A percentile compares a stretch with the other conserved stretches of the same genome.
phyloP scores from a whole-genome alignment of 192 early-diverging fungal genomes.

The Mortierella claussenii region DNA sequence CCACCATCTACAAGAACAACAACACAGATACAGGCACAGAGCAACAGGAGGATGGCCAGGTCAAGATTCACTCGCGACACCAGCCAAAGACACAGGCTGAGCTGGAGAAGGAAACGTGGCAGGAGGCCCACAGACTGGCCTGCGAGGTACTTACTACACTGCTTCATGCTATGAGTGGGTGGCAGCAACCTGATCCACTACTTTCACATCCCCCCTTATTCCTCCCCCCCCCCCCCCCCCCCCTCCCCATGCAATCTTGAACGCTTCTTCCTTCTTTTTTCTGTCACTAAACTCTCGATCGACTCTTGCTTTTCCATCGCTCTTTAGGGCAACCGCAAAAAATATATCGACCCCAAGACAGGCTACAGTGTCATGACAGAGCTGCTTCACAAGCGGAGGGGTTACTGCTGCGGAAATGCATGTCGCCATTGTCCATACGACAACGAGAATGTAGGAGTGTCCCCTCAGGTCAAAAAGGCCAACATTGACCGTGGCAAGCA shows the following conservation, averaged over 20 bases:
- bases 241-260: no score
- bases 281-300: no score
- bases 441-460: constrained; percentile 69
- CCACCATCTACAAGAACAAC: not conserved
- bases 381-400: constrained; percentile 64
- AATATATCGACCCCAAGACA: constrained; percentile 73
- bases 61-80: constrained; percentile 31
- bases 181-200: no score
- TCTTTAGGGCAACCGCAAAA: constrained; percentile 54
- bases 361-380: constrained; percentile 75
- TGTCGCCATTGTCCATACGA: constrained; percentile 75
- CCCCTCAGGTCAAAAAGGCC: constrained; percentile 54
- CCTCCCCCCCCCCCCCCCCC: no score
- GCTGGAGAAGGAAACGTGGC: constrained; percentile 47
- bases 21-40: not conserved
- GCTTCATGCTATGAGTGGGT: no score
- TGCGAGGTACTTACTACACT: constrained; percentile 32
- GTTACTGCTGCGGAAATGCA: constrained; percentile 74
- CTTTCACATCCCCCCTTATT: no score
- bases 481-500: constrained; percentile 42
- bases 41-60: constrained; percentile 14
- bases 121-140: constrained; percentile 36
- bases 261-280: not conserved
- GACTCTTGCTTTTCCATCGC: not conserved
- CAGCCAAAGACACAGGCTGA: constrained; percentile 35